A percentile compares a stretch with the other conserved stretches of the same genome.
Evolutionary conservation across 495 filamentous ascomycete genomes (phyloP).

Genomic region (Aspergillus wentii): DNA sequence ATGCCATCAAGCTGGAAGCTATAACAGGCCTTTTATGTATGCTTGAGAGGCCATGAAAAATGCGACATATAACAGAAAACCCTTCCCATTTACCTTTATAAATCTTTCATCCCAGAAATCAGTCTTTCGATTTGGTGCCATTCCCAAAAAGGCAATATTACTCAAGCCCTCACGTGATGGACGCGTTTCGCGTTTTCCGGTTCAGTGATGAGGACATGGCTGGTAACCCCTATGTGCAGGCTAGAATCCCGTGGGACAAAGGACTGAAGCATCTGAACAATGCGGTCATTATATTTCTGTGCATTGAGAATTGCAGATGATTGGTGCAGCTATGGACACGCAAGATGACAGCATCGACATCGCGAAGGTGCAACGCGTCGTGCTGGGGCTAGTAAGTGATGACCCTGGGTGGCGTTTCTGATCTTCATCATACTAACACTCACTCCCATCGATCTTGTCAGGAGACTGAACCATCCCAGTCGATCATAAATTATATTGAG

Average conservation of each 20-base stretch:
- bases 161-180: conserved; percentile 27
- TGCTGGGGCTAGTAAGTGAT: conserved; percentile 41
- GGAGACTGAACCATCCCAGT: conserved; percentile 30
- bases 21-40: too few species aligned
- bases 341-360: conserved; percentile 47
- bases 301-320: conserved; percentile 1
- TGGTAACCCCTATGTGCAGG: not conserved
- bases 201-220: conserved; percentile 1
- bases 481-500: conserved; percentile 7
- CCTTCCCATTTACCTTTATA: too few species aligned
- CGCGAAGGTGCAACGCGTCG: conserved; percentile 43
- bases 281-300: too few species aligned
- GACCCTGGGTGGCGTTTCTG: conserved; percentile 21
- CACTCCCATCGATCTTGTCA: conserved; percentile 17
- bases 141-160: conserved; percentile 28
- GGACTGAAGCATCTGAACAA: too few species aligned
- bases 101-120: too few species aligned
- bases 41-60: too few species aligned
- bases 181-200: conserved; percentile 32
- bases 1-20: too few species aligned
- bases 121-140: too few species aligned
- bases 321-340: conserved; percentile 36
- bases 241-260: too few species aligned
- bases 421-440: conserved; percentile 28
- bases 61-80: too few species aligned